These are phyloP conservation scores for Paralagenidium karlingii DNA, from an alignment of 352 stramenopile genomes.

Conservation along the genomic window DNA sequence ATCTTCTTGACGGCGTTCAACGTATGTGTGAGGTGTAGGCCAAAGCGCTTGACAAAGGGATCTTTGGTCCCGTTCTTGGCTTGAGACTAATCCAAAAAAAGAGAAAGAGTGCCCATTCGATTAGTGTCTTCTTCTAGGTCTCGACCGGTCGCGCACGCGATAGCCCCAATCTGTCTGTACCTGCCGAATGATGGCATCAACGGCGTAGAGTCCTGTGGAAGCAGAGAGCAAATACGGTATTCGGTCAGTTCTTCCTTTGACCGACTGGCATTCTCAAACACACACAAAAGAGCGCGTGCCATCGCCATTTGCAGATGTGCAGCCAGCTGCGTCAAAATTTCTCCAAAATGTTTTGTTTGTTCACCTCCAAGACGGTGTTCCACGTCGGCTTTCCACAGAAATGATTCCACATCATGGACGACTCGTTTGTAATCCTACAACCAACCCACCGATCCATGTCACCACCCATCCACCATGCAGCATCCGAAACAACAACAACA, in stretches of 20 bases:
- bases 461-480: background rate
- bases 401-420: slow-evolving; percentile 74
- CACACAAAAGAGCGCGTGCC: background rate
- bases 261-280: slow-evolving; percentile 3
- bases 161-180: slow-evolving; percentile 6
- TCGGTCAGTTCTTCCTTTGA: too few relatives aligned
- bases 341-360: background rate
- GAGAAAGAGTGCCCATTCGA: background rate
- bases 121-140: background rate
- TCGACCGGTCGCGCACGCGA: background rate
- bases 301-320: background rate
- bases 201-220: slow-evolving; percentile 71
- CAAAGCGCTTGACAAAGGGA: slow-evolving; percentile 64
- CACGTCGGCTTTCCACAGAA: slow-evolving; percentile 73
- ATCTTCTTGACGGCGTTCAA: slow-evolving; percentile 60
- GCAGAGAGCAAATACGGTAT: too few relatives aligned
- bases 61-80: slow-evolving; percentile 54
- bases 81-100: slow-evolving; percentile 22
- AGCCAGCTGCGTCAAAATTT: background rate
- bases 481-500: background rate
- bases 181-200: slow-evolving; percentile 76
- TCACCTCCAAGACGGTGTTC: slow-evolving; percentile 68
- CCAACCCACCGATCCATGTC: slow-evolving; percentile 1
- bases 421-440: slow-evolving; percentile 78
- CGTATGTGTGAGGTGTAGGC: slow-evolving; percentile 59